Conservation (phyloP, 768 basidiomycete genomes). For the Dentipellis sp. region DNA sequence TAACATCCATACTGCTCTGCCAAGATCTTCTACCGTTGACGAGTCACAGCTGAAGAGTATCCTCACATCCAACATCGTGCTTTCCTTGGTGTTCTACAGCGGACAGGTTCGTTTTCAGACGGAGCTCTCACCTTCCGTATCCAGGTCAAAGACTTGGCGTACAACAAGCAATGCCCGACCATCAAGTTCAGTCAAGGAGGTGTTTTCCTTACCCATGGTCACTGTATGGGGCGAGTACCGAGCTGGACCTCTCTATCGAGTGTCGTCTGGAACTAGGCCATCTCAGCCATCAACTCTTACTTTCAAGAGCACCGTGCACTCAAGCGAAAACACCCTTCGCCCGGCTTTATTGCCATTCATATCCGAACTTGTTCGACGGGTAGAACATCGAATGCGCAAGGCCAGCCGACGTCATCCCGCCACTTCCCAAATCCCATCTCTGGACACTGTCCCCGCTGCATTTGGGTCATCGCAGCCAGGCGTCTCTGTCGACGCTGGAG, state of each 20-base stretch:
- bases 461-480: too few species aligned
- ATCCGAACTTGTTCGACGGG: slow-evolving; percentile 57
- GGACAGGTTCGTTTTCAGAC: slow-evolving; percentile 76
- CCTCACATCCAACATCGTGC: slow-evolving; percentile 51
- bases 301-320: slow-evolving; percentile 84
- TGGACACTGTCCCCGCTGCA: neutral
- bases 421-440: slow-evolving; percentile 8
- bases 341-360: slow-evolving; percentile 84
- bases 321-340: slow-evolving; percentile 75
- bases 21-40: neutral
- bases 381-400: slow-evolving; percentile 64
- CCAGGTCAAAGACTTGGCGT: neutral
- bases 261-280: slow-evolving; percentile 20
- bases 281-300: slow-evolving; percentile 53
- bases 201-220: slow-evolving; percentile 65
- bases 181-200: slow-evolving; percentile 39
- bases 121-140: slow-evolving; percentile 10
- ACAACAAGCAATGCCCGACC: neutral
- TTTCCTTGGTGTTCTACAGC: slow-evolving; percentile 70
- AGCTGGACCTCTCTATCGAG: slow-evolving; percentile 39
- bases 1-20: too few species aligned
- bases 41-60: slow-evolving; percentile 26
- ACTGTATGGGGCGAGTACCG: slow-evolving; percentile 82
- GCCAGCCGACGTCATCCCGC: slow-evolving; percentile 24
- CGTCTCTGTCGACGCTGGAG: neutral